A percentile compares a stretch with the other conserved stretches of the same genome.
Evolutionary conservation across 768 basidiomycete species (phyloP).

Genomic region (Tylopilus intermedius): DNA sequence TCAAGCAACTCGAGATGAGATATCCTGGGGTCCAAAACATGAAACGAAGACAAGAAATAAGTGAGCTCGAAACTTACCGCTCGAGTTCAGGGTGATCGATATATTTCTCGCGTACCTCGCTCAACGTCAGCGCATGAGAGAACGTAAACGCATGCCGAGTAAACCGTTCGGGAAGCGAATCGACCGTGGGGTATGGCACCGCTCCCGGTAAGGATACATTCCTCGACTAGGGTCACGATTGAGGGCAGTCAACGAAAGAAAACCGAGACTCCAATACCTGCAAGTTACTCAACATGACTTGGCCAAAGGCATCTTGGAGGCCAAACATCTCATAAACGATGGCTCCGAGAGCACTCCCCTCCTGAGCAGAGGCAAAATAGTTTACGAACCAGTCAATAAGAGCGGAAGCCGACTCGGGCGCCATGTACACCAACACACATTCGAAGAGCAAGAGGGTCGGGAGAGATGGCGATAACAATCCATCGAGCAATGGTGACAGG

Average conservation of each 20-base stretch:
- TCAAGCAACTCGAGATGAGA: conserved; percentile 76
- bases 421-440: conserved; percentile 85
- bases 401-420: conserved; percentile 49
- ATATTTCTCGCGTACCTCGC: conserved; percentile 43
- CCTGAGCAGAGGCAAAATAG: conserved; percentile 33
- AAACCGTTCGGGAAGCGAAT: conserved; percentile 56
- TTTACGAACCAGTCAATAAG: conserved; percentile 73
- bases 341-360: conserved; percentile 38
- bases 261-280: conserved; percentile 43
- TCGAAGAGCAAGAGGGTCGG: conserved; percentile 89
- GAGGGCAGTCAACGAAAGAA: conserved; percentile 24
- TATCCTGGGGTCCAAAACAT: conserved; percentile 45
- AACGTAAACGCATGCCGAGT: conserved; percentile 47
- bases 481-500: conserved; percentile 35
- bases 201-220: conserved; percentile 73
- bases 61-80: conserved; percentile 34
- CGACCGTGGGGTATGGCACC: conserved; percentile 52
- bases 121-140: conserved; percentile 8
- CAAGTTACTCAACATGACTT: conserved; percentile 86
- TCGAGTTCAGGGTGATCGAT: conserved; percentile 42
- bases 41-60: not conserved
- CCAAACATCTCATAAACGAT: conserved; percentile 90
- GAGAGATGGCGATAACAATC: conserved; percentile 47
- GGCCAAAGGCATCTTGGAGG: conserved; percentile 82
- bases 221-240: conserved; percentile 45